Evolutionary conservation across 2,329 filamentous ascomycete genomes (phyloP).

Genomic region (Diaporthe longicolla): DNA sequence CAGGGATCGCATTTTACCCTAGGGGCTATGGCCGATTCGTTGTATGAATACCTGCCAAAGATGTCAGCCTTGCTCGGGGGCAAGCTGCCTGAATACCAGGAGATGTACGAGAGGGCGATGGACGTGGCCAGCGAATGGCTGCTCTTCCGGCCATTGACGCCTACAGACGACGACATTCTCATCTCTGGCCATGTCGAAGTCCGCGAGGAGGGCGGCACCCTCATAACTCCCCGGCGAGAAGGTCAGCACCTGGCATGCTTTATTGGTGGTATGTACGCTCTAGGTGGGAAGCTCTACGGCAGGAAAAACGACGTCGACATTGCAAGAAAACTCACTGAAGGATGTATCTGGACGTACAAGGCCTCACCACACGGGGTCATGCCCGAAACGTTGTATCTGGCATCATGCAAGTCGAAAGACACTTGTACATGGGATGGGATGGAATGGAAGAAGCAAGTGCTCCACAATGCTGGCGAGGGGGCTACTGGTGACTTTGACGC

Average conservation of each 20-base stretch:
- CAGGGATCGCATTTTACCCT: slow-evolving; percentile 51
- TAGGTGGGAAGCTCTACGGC: slow-evolving; percentile 62
- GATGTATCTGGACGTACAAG: slow-evolving; percentile 67
- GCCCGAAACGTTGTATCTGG: slow-evolving; percentile 64
- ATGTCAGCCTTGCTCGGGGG: slow-evolving; percentile 72
- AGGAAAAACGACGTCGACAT: slow-evolving; percentile 58
- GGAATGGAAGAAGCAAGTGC: slow-evolving; percentile 47
- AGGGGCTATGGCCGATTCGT: slow-evolving; percentile 58
- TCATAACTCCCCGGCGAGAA: slow-evolving; percentile 47
- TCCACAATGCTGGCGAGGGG: slow-evolving; percentile 31
- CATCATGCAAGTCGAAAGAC: slow-evolving; percentile 52
- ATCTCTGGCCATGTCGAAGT: slow-evolving; percentile 60
- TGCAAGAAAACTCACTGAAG: slow-evolving; percentile 62
- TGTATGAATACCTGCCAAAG: slow-evolving; percentile 59
- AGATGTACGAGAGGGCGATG: slow-evolving; percentile 69
- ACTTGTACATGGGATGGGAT: slow-evolving; percentile 50
- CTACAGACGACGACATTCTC: slow-evolving; percentile 68
- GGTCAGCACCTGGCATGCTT: slow-evolving; percentile 66
- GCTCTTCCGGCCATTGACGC: slow-evolving; percentile 74
- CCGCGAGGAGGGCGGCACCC: slow-evolving; percentile 42
- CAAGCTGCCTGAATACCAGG: slow-evolving; percentile 65
- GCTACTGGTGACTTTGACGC: slow-evolving; percentile 24
- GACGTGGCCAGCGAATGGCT: slow-evolving; percentile 69
- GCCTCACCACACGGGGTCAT: slow-evolving; percentile 65
- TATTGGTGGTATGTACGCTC: slow-evolving; percentile 64